Evolutionary conservation across 371 early-diverging fungal genomes (phyloP), one percentile per base, ranked within the genome.

Genomic region (Mucor sp.): DNA sequence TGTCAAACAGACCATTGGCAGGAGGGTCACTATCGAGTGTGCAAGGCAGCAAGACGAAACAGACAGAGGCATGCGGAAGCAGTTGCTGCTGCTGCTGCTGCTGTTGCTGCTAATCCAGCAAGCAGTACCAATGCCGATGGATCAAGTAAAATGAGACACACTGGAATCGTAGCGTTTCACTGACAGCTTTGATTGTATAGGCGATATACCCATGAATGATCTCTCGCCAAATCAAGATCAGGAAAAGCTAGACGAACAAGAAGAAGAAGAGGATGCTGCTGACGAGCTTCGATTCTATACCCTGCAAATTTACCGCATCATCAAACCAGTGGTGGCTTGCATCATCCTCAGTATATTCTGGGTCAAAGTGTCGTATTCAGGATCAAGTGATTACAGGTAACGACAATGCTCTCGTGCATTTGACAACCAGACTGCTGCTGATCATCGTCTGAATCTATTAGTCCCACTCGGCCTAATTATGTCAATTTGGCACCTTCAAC

Each of bases 281-380:
- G 86, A 84, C 23, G 91, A 93, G 37, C 76, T 95, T 58, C 78
- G 78, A 61, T 94, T 88, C 73, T 95, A 93, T 75, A 89, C 90
- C 72, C 74, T 85, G 19, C 94, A 95, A 71, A 84, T 95, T n/a
- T 91, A 90, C 75, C 77, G 83, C 43, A 89, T 95, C 61, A 88
- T 94, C 68, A 87, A 90, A 59, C 95, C 95, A 15, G 94, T 94
- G 5, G 81, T 92, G 8, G 63, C 81, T 15, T 93, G 94, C 69
- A 92, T 95, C 58, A 66, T 87, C 12, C 78, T 94, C 27, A 89
- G 91, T 44, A 90, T 95, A 35, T 81, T 93, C 35, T 95, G 95
- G 95, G 91, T 93, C 62, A 95, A 95, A 69, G 80, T 93, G n/a
- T 67, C 77, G 3, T 84, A 85, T 82, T 63, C 72, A 77, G 79